Percentiles rank a stretch among this genome's conserved stretches.
phyloP scores from a whole-genome alignment of 305 asterid species.

The Nicotiana rustica region DNA sequence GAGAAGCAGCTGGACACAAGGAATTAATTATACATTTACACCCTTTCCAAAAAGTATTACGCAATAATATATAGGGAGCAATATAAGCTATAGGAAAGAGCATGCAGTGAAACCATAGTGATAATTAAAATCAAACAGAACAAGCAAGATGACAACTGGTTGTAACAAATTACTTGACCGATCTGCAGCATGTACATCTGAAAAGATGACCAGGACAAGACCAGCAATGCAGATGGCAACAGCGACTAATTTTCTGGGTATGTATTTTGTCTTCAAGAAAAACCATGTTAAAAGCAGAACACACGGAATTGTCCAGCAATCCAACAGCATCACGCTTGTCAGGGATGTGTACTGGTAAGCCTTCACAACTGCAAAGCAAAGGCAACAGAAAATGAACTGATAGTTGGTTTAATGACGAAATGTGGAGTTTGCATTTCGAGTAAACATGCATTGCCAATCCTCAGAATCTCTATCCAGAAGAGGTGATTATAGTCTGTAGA shows the following conservation, averaged over 20 bases:
- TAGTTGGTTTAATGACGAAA: conserved; percentile 6
- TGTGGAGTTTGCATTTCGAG: neutral
- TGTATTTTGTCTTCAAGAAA: conserved; percentile 88
- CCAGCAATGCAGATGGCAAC: conserved; percentile 85
- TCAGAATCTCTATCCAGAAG: conserved; percentile 26
- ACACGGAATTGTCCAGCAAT: conserved; percentile 98
- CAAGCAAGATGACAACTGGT: conserved; percentile 8
- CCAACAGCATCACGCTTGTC: conserved; percentile 96
- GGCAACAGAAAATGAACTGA: conserved; percentile 34
- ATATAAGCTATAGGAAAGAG: conserved; percentile 14
- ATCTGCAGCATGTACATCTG: conserved; percentile 90
- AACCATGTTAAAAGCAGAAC: conserved; percentile 91
- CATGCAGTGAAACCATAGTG: conserved; percentile 7
- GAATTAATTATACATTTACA: neutral
- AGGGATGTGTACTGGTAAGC: conserved; percentile 96
- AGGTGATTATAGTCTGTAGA: neutral
- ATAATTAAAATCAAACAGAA: conserved; percentile 1
- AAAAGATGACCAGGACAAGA: conserved; percentile 77
- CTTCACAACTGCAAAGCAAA: conserved; percentile 80
- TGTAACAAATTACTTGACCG: conserved; percentile 63
- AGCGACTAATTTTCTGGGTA: conserved; percentile 69
- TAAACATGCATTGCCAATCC: conserved; percentile 18
- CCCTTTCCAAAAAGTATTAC: neutral
- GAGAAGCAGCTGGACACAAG: conserved; percentile 19
- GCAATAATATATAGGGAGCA: neutral